Evolutionary conservation across 2,329 filamentous ascomycete genomes (phyloP).

Genomic region (Apiospora hydei): DNA sequence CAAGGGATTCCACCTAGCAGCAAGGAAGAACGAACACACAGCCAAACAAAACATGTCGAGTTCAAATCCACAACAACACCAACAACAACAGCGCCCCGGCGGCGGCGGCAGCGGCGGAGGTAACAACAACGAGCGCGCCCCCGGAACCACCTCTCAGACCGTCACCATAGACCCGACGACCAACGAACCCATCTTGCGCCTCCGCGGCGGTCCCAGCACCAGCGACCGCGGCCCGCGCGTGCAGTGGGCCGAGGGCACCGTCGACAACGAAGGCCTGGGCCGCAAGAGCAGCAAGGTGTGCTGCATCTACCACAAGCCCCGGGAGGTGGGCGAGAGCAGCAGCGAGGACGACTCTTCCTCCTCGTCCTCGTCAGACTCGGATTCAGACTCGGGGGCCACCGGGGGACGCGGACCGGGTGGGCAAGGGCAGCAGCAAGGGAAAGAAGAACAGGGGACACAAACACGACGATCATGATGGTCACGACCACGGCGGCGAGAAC

Average conservation of each 20-base stretch:
- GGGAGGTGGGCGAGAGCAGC: slow-evolving; percentile 82
- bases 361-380: slow-evolving; percentile 57
- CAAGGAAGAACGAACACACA: not conserved
- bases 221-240: slow-evolving; percentile 65
- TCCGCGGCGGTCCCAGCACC: slow-evolving; percentile 56
- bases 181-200: slow-evolving; percentile 53
- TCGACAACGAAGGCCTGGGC: slow-evolving; percentile 95
- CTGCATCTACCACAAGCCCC: slow-evolving; percentile 95
- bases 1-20: not conserved
- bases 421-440: slow-evolving; percentile 12
- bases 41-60: not conserved
- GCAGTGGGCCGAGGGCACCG: slow-evolving; percentile 89
- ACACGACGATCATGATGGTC: slow-evolving; percentile 40
- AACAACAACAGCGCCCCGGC: slow-evolving; percentile 5
- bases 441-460: slow-evolving; percentile 29
- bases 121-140: not conserved
- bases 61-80: not conserved
- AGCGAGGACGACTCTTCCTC: slow-evolving; percentile 68
- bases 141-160: slow-evolving; percentile 15
- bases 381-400: slow-evolving; percentile 61
- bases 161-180: slow-evolving; percentile 6
- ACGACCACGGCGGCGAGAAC: slow-evolving; percentile 48
- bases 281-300: slow-evolving; percentile 99
- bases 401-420: slow-evolving; percentile 25
- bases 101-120: not conserved